Evolutionary conservation across 352 stramenopile genomes (phyloP).

Genomic region (Elongisporangium undulatum): DNA sequence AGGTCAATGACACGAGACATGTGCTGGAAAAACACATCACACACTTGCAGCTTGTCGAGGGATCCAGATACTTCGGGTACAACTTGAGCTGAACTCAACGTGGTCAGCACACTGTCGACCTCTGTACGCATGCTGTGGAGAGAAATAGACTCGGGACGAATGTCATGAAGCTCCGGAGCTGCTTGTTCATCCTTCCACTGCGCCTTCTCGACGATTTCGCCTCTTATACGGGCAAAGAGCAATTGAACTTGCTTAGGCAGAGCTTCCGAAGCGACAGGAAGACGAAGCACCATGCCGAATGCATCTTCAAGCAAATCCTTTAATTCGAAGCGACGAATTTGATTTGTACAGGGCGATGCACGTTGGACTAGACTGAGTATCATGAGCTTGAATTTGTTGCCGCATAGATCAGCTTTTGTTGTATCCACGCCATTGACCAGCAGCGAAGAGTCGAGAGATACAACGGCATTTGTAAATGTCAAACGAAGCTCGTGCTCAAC

Average conservation of each 20-base stretch:
- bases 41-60: slow-evolving; percentile 21
- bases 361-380: slow-evolving; percentile 1
- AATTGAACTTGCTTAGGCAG: background rate
- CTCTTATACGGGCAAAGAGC: background rate
- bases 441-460: background rate
- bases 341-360: background rate
- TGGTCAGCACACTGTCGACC: slow-evolving; percentile 20
- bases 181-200: slow-evolving; percentile 5
- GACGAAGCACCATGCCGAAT: slow-evolving; percentile 7
- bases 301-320: slow-evolving; percentile 39
- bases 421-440: background rate
- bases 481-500: background rate
- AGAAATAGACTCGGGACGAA: slow-evolving; percentile 16
- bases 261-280: background rate
- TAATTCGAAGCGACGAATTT: slow-evolving; percentile 11
- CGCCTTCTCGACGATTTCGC: background rate
- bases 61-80: slow-evolving; percentile 8
- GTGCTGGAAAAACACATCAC: slow-evolving; percentile 50
- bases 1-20: slow-evolving; percentile 51
- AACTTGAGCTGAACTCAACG: slow-evolving; percentile 22
- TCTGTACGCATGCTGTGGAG: slow-evolving; percentile 11
- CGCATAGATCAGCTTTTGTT: background rate
- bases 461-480: background rate
- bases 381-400: slow-evolving; percentile 18
- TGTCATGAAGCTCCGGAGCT: slow-evolving; percentile 42